These are phyloP conservation scores for Entomortierella beljakovae DNA, from an alignment of 192 early-diverging fungal genomes.

Conservation along the genomic window DNA sequence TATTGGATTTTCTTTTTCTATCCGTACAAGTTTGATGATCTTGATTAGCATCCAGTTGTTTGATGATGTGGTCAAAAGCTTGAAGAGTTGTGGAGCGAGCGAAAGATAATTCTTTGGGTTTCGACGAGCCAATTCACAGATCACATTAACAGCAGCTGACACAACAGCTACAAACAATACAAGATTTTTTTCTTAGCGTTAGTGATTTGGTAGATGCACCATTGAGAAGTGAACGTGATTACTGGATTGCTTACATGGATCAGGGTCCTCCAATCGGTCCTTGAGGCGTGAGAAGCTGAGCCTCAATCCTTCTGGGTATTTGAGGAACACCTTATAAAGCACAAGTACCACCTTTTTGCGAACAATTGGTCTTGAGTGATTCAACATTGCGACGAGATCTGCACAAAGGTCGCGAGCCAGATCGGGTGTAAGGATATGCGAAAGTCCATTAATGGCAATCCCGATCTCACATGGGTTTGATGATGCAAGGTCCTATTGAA, in stretches of 20 bases:
- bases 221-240: no score
- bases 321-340: constrained; percentile 89
- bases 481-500: constrained; percentile 84
- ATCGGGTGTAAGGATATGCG: constrained; percentile 92
- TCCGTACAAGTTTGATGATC: constrained; percentile 93
- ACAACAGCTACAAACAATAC: constrained; percentile 88
- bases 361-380: constrained; percentile 93
- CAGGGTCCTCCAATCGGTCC: constrained; percentile 90
- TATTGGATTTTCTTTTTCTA: no score
- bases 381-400: constrained; percentile 88
- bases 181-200: no score
- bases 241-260: constrained; percentile 74
- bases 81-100: constrained; percentile 94
- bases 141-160: constrained; percentile 92
- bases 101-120: constrained; percentile 96
- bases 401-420: constrained; percentile 89
- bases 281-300: constrained; percentile 86
- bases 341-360: constrained; percentile 91
- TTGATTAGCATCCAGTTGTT: constrained; percentile 99
- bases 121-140: constrained; percentile 94
- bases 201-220: no score
- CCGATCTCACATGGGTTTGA: constrained; percentile 85
- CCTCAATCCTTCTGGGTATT: constrained; percentile 89
- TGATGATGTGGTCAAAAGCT: constrained; percentile 84
- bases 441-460: constrained; percentile 91